These are phyloP conservation scores for Chlorella sp. DNA, from an alignment of 139 green algal species.

Conservation along the genomic window DNA sequence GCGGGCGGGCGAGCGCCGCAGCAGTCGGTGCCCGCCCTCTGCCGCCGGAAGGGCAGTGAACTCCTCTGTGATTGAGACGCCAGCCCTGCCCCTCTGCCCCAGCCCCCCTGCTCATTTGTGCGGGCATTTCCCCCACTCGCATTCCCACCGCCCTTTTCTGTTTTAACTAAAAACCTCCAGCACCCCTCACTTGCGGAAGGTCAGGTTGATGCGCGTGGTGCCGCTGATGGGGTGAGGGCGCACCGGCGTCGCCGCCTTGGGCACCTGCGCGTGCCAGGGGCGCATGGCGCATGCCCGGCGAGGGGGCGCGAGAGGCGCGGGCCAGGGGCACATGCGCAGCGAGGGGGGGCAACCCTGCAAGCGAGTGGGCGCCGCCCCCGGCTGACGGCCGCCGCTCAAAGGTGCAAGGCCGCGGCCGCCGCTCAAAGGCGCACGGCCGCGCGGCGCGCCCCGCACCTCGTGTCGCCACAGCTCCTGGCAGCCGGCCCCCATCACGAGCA, in stretches of 20 bases:
- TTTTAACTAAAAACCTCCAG: no score
- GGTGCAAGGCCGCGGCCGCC: background rate
- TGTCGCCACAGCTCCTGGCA: constrained; percentile 44
- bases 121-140: no score
- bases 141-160: no score
- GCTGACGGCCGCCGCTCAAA: background rate
- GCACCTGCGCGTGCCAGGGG: constrained; percentile 18
- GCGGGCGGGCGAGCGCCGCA: no score
- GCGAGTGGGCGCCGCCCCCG: background rate
- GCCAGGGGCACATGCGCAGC: background rate
- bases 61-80: no score
- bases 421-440: background rate
- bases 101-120: no score
- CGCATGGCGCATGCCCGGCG: no score
- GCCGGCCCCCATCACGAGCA: constrained; percentile 37
- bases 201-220: constrained; percentile 40
- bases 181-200: no score
- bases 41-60: no score
- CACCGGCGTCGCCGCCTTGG: constrained; percentile 17
- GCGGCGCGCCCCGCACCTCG: background rate
- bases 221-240: constrained; percentile 20
- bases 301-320: background rate
- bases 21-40: no score
- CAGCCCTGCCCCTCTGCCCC: no score
- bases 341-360: background rate